These are phyloP conservation scores for Auxenochlorella pyrenoidosa DNA, from an alignment of 139 green algal genomes.

Conservation along the genomic window DNA sequence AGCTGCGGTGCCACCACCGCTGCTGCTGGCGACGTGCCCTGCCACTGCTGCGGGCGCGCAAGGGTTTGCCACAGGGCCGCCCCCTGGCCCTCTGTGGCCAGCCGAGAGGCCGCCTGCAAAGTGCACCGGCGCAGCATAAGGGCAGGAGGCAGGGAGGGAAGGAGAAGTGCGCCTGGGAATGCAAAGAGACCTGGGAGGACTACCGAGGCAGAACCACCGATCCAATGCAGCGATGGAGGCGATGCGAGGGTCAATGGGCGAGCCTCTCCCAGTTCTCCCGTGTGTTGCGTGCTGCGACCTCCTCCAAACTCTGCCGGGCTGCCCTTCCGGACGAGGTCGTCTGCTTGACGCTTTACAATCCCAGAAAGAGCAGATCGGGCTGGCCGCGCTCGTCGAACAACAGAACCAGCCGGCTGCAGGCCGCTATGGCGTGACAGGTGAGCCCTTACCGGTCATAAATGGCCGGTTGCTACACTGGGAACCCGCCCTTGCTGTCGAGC, in stretches of 20 bases:
- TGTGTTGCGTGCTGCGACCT: not conserved
- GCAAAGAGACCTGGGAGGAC: not conserved
- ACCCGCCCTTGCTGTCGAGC: not conserved
- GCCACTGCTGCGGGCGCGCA: not conserved
- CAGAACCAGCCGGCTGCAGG: not conserved
- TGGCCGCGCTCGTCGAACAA: not conserved
- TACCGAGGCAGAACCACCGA: not conserved
- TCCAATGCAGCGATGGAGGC: not conserved
- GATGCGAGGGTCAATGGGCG: too few relatives aligned
- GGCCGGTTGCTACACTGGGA: not conserved
- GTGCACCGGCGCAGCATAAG: conserved; percentile 9
- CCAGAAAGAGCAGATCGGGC: too few relatives aligned
- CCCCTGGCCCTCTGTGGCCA: not conserved
- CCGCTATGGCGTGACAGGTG: not conserved
- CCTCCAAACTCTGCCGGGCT: too few relatives aligned
- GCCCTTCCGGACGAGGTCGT: too few relatives aligned
- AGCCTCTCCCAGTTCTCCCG: not conserved
- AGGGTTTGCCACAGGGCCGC: not conserved
- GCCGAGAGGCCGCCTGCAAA: not conserved
- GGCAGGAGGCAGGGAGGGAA: not conserved
- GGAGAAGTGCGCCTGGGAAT: not conserved
- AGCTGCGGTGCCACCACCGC: not conserved
- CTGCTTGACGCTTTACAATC: too few relatives aligned
- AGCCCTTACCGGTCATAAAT: not conserved
- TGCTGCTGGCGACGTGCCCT: not conserved